Evolutionary conservation across 2,329 filamentous ascomycete genomes (phyloP).

Genomic region (Colletotrichum australisinense): DNA sequence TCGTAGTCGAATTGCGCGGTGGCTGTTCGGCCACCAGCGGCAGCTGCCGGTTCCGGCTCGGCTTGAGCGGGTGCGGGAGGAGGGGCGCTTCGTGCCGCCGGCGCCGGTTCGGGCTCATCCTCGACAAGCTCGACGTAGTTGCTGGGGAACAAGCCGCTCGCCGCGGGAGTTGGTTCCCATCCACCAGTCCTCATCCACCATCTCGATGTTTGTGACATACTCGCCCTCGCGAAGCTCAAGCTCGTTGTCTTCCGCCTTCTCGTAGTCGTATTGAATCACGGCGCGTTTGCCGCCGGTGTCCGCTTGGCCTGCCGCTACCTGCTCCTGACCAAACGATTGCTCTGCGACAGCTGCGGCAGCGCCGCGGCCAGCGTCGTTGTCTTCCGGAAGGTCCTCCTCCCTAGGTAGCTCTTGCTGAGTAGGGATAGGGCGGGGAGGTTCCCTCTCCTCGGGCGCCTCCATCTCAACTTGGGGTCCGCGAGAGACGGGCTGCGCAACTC

Average conservation of each 20-base stretch:
- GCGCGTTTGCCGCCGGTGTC: constrained; percentile 73
- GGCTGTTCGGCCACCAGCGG: constrained; percentile 70
- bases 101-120: constrained; percentile 60
- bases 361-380: constrained; percentile 69
- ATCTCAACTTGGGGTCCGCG: constrained; percentile 67
- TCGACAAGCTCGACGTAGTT: constrained; percentile 94
- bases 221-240: constrained; percentile 91
- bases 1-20: constrained; percentile 96
- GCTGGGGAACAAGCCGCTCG: constrained; percentile 91
- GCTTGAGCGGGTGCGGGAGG: constrained; percentile 46
- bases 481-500: constrained; percentile 86
- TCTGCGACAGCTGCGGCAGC: constrained; percentile 67
- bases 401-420: constrained; percentile 69
- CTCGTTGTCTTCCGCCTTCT: constrained; percentile 97
- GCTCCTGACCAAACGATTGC: constrained; percentile 54
- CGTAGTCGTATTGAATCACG: constrained; percentile 92
- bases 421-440: constrained; percentile 70
- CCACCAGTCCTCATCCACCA: constrained; percentile 99
- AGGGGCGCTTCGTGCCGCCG: constrained; percentile 50
- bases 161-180: constrained; percentile 89
- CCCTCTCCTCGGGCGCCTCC: constrained; percentile 62
- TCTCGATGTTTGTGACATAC: constrained; percentile 90
- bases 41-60: constrained; percentile 49
- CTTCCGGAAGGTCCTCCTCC: constrained; percentile 72
- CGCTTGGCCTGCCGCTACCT: constrained; percentile 47